Evolutionary conservation across 148 eudicot species (phyloP), one percentile per base, ranked within the genome.

Genomic region (Polygonum maritimum): DNA sequence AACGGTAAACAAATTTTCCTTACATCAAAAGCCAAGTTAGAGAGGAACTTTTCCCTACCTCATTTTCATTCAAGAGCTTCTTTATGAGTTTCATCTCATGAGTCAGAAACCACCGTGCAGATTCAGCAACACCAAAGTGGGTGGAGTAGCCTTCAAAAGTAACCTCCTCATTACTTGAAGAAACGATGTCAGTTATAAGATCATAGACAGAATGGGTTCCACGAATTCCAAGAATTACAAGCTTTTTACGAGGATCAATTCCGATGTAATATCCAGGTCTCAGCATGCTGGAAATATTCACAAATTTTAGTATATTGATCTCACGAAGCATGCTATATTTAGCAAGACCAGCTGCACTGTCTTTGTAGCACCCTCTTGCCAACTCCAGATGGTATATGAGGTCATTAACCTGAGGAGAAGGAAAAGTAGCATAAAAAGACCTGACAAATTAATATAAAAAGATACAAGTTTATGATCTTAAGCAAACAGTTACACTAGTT

Each of bases 231-330:
- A 92, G 90, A 85, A 94, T 89, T 67, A 94, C 91, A 81, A 89
- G 93, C 77, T 90, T 94, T 62, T 83, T 90, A 77, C 94, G 90
- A 40, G 67, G 78, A 83, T 94, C 98, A 63, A 94, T 77, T 57
- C 92, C 98, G 18, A 94, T 89, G 88, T 92, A 92, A 82, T 94
- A 94, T 52, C 96, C 98, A 63, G 98, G 98, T 77, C 92, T 89
- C 91, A 94, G 80, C 72, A 94, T 80, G 70, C 93, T 94, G 0
- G 98, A 92, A 31, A 87, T 79, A 75, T 82, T 94, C 36, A 92
- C 79, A 81, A 92, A 92, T 83, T 92, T 92, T 62, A 89, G 75
- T 76, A 94, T 77, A 74, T 94, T 89, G 84, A 79, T 89, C 82
- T 92, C 96, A 75, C 91, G 88, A 80, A 94, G 96, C 98, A 94